Percentiles rank a stretch among this genome's conserved stretches.
Evolutionary conservation across 2,329 filamentous ascomycete genomes (phyloP).

Genomic region (Decorospora gaudefroyi): DNA sequence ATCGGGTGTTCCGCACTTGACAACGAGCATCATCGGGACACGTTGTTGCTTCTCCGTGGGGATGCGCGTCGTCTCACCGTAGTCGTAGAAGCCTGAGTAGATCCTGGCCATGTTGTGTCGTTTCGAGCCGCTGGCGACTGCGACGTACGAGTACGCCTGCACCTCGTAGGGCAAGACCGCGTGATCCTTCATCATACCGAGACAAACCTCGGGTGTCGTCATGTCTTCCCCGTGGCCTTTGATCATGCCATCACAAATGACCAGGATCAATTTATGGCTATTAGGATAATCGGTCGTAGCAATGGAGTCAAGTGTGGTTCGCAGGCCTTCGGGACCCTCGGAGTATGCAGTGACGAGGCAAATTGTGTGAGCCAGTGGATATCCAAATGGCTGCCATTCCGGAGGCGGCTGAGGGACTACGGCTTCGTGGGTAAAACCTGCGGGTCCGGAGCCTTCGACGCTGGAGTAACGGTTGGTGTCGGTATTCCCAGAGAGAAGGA

Average conservation of each 20-base stretch:
- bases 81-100: constrained; percentile 97
- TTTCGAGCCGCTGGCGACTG: constrained; percentile 92
- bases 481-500: constrained; percentile 49
- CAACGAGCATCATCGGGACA: constrained; percentile 94
- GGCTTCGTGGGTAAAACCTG: constrained; percentile 93
- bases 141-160: constrained; percentile 90
- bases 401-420: constrained; percentile 95
- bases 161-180: constrained; percentile 80
- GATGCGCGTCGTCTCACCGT: constrained; percentile 78
- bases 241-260: constrained; percentile 96
- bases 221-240: constrained; percentile 88
- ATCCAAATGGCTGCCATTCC: constrained; percentile 97
- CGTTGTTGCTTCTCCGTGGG: constrained; percentile 88
- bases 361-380: constrained; percentile 88
- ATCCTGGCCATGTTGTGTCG: constrained; percentile 99
- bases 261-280: constrained; percentile 95
- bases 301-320: constrained; percentile 93
- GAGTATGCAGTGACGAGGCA: constrained; percentile 97
- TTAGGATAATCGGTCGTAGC: constrained; percentile 98
- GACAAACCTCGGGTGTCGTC: constrained; percentile 85
- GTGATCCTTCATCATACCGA: constrained; percentile 94
- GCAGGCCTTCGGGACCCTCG: constrained; percentile 88
- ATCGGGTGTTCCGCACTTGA: constrained; percentile 92
- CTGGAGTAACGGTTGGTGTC: constrained; percentile 58
- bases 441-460: constrained; percentile 74